Evolutionary conservation across 208 protist species (phyloP), one percentile per base, ranked within the genome.

Genomic region (Porcisia deanei): DNA sequence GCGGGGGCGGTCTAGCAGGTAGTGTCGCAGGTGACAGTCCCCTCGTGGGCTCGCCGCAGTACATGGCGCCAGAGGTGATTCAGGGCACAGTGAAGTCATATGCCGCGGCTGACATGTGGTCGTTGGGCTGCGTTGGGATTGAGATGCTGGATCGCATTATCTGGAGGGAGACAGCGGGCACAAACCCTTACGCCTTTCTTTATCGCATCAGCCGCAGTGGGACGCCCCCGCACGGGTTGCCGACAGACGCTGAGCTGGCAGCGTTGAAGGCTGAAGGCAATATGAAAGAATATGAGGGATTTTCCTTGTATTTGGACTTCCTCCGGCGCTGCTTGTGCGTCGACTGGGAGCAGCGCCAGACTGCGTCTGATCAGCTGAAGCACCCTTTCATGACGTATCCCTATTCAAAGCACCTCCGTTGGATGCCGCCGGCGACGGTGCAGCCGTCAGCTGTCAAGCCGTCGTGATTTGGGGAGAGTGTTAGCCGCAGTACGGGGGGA

Each of bases 51-150:
- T 94, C 94, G 3, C 91, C 91, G 47, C 65, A 83, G 22, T 97
- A 82, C 76, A 98, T 97, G 88, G 82, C 92, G 12, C 94, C 94
- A 1, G 94, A 98, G 80, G 76, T 90, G 37, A 87, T 92, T 57
- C 77, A 88, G 63, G 84, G 86, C 41, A 61, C 75, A 3, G 72
- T 74, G 41, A 65, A 34, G 30, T 80, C 68, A 5, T 37, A 45
- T 30, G 49, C 77, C 8, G 77, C 87, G 22, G 84, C 75, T 3
- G 93, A 97, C 71, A 86, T 97, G 6, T 95, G 93, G 93, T 82
- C 86, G 3, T 39, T 97, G 3, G 93, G 93, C 37, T 97, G 93
- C 59, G 85, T 92, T 9, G 88, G 91, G 3, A 91, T 95, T 70
- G 91, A 95, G 71, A 94, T 95, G 89, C 71, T 94, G 53, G 71